Percentiles rank a stretch among this genome's conserved stretches.
Evolutionary conservation across 345 rosid genomes (phyloP).

Genomic region (Balakata baccata): DNA sequence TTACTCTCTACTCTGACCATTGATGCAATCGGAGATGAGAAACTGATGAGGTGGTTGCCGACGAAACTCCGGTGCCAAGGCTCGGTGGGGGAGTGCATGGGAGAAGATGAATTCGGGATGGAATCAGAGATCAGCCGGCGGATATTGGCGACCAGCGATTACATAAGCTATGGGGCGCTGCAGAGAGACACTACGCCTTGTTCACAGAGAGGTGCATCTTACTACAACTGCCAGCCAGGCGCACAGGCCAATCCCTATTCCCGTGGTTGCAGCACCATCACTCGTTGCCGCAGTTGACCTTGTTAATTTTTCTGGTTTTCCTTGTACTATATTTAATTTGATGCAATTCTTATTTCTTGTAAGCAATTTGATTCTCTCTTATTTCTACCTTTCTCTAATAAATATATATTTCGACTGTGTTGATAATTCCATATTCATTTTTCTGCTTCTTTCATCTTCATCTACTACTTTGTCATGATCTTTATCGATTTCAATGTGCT

Average conservation of each 20-base stretch:
- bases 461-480: too few species aligned
- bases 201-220: constrained; percentile 75
- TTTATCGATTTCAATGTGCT: too few species aligned
- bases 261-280: constrained; percentile 70
- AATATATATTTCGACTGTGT: too few species aligned
- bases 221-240: constrained; percentile 79
- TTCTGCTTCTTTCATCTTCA: too few species aligned
- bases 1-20: constrained; percentile 22
- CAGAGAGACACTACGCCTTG: constrained; percentile 69
- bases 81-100: constrained; percentile 54
- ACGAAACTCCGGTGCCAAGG: constrained; percentile 41
- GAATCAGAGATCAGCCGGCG: constrained; percentile 65
- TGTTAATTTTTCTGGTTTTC: not conserved
- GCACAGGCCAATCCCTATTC: constrained; percentile 71
- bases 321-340: not conserved
- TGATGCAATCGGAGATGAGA: constrained; percentile 21
- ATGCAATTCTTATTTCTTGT: not conserved
- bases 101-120: constrained; percentile 46
- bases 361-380: not conserved
- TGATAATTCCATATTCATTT: too few species aligned
- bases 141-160: constrained; percentile 54
- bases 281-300: constrained; percentile 62
- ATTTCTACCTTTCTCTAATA: not conserved
- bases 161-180: constrained; percentile 73
- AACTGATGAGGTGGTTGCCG: constrained; percentile 42